A percentile compares a stretch with the other conserved stretches of the same genome.
phyloP scores from a whole-genome alignment of 176 grass and related monocot species.

The Pontederia crassipes region DNA sequence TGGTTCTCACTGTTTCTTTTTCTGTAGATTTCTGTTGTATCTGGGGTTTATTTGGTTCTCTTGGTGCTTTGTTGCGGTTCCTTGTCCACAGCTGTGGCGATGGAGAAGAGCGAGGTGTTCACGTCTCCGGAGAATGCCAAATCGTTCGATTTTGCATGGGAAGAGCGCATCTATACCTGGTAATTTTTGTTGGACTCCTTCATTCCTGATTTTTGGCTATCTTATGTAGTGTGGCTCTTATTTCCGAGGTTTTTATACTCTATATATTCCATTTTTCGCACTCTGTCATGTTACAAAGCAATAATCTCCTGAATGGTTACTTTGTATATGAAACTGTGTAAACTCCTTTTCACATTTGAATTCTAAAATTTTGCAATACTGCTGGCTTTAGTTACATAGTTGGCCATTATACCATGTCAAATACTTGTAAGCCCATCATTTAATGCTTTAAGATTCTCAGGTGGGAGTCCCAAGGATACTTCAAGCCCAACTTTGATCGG shows the following conservation, averaged over 20 bases:
- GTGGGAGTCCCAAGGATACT: slow-evolving; percentile 96
- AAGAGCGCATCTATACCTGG: slow-evolving; percentile 95
- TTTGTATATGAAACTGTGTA: too few species aligned
- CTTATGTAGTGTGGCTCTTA: not conserved
- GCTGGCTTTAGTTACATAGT: not conserved
- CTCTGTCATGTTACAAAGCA: not conserved
- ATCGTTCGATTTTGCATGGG: slow-evolving; percentile 77
- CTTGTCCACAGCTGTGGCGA: slow-evolving; percentile 38
- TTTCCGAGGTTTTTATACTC: not conserved
- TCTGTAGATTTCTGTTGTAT: not conserved
- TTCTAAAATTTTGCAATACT: not conserved
- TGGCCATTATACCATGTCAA: too few species aligned
- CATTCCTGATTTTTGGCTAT: not conserved
- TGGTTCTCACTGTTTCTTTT: not conserved
- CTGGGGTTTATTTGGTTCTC: not conserved
- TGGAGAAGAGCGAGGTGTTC: slow-evolving; percentile 53
- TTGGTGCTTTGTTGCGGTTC: slow-evolving; percentile 4
- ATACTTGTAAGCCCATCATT: slow-evolving; percentile 6
- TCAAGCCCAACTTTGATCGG: slow-evolving; percentile 73
- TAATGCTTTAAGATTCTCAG: slow-evolving; percentile 27
- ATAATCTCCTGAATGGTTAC: not conserved
- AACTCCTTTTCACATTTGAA: too few species aligned
- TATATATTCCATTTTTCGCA: not conserved
- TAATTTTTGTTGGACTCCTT: slow-evolving; percentile 17
- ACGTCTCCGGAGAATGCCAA: slow-evolving; percentile 71